Evolutionary conservation across 495 filamentous ascomycete species (phyloP).

Genomic region (Bacidia gigantensis): DNA sequence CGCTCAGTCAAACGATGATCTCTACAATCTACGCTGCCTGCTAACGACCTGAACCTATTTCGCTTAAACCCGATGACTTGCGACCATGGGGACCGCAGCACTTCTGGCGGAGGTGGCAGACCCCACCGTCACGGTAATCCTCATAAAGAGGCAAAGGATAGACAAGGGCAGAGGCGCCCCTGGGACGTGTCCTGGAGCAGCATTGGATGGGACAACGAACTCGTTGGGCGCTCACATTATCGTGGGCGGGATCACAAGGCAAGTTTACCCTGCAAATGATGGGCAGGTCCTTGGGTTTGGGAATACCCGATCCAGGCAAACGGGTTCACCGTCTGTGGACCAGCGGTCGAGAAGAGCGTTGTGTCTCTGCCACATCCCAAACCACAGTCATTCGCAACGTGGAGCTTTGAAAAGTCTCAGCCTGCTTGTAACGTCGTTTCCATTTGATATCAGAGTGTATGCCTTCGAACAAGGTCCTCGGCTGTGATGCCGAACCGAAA

Average conservation of each 20-base stretch:
- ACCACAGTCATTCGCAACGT: background rate
- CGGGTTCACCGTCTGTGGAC: background rate
- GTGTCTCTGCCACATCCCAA: background rate
- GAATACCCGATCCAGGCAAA: constrained; percentile 2
- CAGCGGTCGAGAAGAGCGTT: background rate
- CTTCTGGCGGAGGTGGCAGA: too few relatives aligned
- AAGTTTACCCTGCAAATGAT: background rate
- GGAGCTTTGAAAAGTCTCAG: background rate
- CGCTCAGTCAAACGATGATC: constrained; percentile 1
- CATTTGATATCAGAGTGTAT: background rate
- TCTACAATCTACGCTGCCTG: background rate
- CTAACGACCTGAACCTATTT: constrained; percentile 2
- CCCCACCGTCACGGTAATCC: too few relatives aligned
- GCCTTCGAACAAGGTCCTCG: background rate
- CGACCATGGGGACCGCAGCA: background rate
- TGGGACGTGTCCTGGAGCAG: too few relatives aligned
- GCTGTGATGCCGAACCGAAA: background rate
- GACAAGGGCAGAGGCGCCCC: too few relatives aligned
- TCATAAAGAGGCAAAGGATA: too few relatives aligned
- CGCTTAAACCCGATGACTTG: background rate
- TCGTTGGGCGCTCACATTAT: constrained; percentile 3
- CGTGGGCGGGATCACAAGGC: constrained; percentile 1
- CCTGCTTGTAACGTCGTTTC: background rate
- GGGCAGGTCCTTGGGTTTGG: background rate
- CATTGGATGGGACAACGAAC: background rate